Percentiles rank a stretch among this genome's conserved stretches.
Conservation (phyloP, 805 yeast genomes). For the Metschnikowia reukaufii region DNA sequence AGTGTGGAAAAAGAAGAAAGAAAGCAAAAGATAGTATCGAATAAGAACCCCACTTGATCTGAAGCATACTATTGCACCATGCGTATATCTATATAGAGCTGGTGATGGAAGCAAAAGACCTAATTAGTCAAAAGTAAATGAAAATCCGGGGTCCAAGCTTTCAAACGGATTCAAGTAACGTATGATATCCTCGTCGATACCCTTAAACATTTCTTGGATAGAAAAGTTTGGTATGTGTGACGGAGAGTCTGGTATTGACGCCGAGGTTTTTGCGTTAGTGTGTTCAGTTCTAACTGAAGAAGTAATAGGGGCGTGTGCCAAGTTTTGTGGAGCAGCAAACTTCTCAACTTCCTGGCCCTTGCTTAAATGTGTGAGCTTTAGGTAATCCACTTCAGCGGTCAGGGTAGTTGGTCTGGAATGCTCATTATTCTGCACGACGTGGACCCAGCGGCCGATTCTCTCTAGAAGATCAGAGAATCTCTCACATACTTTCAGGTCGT, state of each 20-base stretch:
- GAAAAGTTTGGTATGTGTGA: slow-evolving; percentile 8
- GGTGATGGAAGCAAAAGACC: too few relatives aligned
- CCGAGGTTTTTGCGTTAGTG: too few relatives aligned
- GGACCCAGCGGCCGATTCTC: slow-evolving; percentile 25
- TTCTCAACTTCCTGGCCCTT: slow-evolving; percentile 33
- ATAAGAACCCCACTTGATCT: too few relatives aligned
- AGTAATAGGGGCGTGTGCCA: too few relatives aligned
- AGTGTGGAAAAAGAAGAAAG: too few relatives aligned
- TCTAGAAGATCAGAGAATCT: slow-evolving; percentile 20
- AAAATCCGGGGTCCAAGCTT: slow-evolving; percentile 7
- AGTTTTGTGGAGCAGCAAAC: background rate
- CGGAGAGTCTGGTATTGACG: background rate
- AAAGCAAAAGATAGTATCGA: too few relatives aligned
- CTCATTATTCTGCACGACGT: slow-evolving; percentile 8
- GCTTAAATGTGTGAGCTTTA: slow-evolving; percentile 30
- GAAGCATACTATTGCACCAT: too few relatives aligned
- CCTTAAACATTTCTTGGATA: slow-evolving; percentile 31
- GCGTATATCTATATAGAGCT: too few relatives aligned
- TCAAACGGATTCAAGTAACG: slow-evolving; percentile 31
- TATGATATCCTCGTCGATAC: slow-evolving; percentile 30
- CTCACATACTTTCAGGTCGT: slow-evolving; percentile 11
- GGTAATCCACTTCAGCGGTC: slow-evolving; percentile 18
- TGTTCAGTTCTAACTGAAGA: too few relatives aligned
- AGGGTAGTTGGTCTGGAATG: background rate
- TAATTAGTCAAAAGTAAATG: background rate